A percentile compares a stretch with the other conserved stretches of the same genome.
Conservation (phyloP, 1,139 yeast genomes). For the Geotrichum europaeum region DNA sequence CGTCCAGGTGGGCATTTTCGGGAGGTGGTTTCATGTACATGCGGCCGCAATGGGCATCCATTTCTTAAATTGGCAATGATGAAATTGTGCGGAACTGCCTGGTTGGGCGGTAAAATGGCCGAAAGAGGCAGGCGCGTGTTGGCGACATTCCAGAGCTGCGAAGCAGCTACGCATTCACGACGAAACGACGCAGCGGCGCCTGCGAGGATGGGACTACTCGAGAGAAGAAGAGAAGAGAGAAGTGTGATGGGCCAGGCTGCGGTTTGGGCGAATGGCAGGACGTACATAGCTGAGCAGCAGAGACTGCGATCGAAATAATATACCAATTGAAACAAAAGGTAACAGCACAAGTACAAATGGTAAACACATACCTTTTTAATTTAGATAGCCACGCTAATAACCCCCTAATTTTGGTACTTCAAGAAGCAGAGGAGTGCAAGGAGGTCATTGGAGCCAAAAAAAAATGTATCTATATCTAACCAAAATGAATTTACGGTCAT, state of each 20-base stretch:
- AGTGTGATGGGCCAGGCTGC: not conserved
- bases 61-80: not conserved
- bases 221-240: not conserved
- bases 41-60: not conserved
- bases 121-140: not conserved
- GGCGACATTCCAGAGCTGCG: not conserved
- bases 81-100: not conserved
- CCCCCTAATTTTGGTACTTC: not conserved
- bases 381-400: not conserved
- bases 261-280: not conserved
- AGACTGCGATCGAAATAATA: not conserved
- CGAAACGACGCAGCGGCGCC: not conserved
- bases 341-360: not conserved
- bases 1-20: not conserved
- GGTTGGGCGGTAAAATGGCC: not conserved
- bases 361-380: not conserved
- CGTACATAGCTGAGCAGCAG: not conserved
- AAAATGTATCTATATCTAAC: too few species aligned
- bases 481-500: not conserved
- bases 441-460: not conserved
- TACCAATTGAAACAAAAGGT: not conserved
- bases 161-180: not conserved
- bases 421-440: not conserved
- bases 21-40: not conserved
- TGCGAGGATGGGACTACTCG: not conserved